Evolutionary conservation across 2,329 filamentous ascomycete species (phyloP).

Genomic region (Golovinomyces cichoracearum): DNA sequence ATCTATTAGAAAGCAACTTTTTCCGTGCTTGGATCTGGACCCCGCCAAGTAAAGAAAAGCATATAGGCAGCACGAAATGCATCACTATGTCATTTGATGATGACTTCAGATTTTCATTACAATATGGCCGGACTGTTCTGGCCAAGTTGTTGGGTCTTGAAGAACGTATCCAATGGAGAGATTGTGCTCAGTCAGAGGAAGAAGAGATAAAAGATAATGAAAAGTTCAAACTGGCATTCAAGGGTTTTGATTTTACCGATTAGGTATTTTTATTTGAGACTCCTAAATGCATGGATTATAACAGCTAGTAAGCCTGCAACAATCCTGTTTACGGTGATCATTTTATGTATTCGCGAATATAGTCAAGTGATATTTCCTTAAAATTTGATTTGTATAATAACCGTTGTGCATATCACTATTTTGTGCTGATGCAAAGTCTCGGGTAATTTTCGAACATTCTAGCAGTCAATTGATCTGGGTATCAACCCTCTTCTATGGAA

Average conservation of each 20-base stretch:
- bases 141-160: slow-evolving; percentile 69
- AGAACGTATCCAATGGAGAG: slow-evolving; percentile 55
- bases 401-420: too few relatives aligned
- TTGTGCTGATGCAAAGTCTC: too few relatives aligned
- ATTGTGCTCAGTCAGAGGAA: slow-evolving; percentile 48
- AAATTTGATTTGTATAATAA: too few relatives aligned
- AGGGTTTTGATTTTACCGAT: slow-evolving; percentile 50
- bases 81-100: slow-evolving; percentile 49
- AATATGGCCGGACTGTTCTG: slow-evolving; percentile 68
- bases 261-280: too few relatives aligned
- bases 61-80: slow-evolving; percentile 27
- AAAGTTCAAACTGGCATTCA: slow-evolving; percentile 57
- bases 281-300: too few relatives aligned
- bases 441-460: too few relatives aligned
- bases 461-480: too few relatives aligned
- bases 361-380: too few relatives aligned
- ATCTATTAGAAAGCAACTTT: slow-evolving; percentile 35
- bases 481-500: too few relatives aligned
- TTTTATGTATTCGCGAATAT: too few relatives aligned
- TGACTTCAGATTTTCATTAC: slow-evolving; percentile 58
- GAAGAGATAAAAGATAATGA: slow-evolving; percentile 60
- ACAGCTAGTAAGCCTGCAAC: too few relatives aligned
- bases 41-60: slow-evolving; percentile 20
- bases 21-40: slow-evolving; percentile 66
- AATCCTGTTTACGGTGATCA: too few relatives aligned